Evolutionary conservation across 2,329 filamentous ascomycete genomes (phyloP).

Genomic region (Neurospora crassa): DNA sequence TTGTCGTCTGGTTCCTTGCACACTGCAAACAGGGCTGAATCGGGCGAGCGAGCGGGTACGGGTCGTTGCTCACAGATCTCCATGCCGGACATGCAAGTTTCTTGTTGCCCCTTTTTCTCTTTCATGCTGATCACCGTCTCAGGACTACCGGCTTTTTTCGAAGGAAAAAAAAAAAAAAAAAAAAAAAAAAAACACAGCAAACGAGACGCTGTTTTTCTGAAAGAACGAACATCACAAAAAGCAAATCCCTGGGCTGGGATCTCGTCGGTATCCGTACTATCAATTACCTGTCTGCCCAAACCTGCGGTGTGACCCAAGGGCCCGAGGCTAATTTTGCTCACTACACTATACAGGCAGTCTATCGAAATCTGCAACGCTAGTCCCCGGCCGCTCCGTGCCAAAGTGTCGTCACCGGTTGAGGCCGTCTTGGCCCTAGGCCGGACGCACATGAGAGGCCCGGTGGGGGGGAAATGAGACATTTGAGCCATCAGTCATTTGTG

Average conservation of each 20-base stretch:
- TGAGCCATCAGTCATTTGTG: background rate
- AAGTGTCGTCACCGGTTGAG: background rate
- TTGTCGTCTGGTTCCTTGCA: background rate
- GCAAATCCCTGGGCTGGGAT: background rate
- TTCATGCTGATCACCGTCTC: background rate
- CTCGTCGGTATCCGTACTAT: background rate
- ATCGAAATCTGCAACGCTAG: background rate
- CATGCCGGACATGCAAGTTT: background rate
- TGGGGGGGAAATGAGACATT: background rate
- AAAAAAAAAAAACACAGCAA: no score
- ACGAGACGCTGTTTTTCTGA: background rate
- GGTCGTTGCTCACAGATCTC: background rate
- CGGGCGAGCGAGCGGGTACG: background rate
- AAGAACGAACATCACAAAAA: background rate
- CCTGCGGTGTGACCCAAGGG: background rate
- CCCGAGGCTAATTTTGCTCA: background rate
- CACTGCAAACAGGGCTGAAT: background rate
- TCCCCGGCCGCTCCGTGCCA: background rate
- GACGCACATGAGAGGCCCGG: background rate
- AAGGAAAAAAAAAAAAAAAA: no score
- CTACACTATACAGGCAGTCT: background rate
- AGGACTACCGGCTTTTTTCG: background rate
- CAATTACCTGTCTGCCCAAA: background rate
- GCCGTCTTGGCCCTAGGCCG: background rate
- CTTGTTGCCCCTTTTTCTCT: background rate